Evolutionary conservation across 2,329 filamentous ascomycete species (phyloP), one percentile per base, ranked within the genome.

Genomic region (Phialocephala subalpina): DNA sequence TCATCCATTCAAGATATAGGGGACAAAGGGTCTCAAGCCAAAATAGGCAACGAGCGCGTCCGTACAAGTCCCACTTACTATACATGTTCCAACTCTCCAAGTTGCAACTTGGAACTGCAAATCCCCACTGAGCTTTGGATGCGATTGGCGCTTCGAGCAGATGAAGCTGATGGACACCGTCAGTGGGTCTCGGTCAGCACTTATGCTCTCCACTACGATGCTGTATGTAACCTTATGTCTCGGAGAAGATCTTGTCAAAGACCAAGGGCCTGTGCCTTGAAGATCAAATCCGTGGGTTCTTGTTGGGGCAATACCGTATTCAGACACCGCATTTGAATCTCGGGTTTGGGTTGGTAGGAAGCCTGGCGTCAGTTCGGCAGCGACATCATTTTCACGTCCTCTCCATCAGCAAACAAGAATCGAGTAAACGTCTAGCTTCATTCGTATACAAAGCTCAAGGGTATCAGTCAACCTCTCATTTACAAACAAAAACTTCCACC

Each of bases 161-260:
- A 53, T 33, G 49, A 53, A 29, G 18, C 18, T 18, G 49, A 53
- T 33, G 49, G 29, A 33, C 7, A 18, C 49, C 9, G 6, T 16
- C 8, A 22, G 3, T 33, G 3, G 5, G 27, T 18, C 12, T 5
- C 22, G 8, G 49, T 18, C 2, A 53, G 49, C 49, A 22, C 49
- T 29, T 53, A 53, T 53, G 49, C 49, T 29, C 25, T 53, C 25
- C 49, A 53, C 49, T 6, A 33, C 12, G 27, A n/a, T 53, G n/a
- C n/a, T n/a, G n/a, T n/a, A n/a, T n/a, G n/a, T 12, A 33, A 33
- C 9, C 29, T 33, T 7, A 49, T 33, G 27, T 18, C 22, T 53
- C 49, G 49, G 49, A 33, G 22, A 22, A 7, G 29, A 29, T 18
- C 22, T 14, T 53, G 14, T 53, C 22, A n/a, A 27, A 11, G 18